Percentiles rank a stretch among this genome's conserved stretches.
phyloP scores from a whole-genome alignment of 495 filamentous ascomycete species.

The Neurospora pannonica region DNA sequence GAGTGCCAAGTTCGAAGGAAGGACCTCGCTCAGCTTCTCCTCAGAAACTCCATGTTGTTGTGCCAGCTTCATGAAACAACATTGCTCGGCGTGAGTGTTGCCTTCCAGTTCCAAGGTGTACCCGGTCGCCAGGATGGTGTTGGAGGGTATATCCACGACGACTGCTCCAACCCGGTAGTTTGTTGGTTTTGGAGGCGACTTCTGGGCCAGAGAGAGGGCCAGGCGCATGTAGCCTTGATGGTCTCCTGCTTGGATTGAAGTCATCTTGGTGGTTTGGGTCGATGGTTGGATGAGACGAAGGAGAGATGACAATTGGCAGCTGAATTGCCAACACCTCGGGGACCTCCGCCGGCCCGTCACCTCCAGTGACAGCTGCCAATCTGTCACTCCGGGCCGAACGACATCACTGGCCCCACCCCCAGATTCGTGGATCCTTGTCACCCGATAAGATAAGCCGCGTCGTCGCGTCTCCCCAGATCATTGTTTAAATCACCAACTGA shows the following conservation, averaged over 20 bases:
- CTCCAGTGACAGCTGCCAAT: neutral
- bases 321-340: neutral
- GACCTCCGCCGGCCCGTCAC: neutral
- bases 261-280: too few relatives aligned
- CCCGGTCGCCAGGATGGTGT: slow-evolving; percentile 67
- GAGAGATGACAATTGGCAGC: neutral
- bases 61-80: slow-evolving; percentile 72
- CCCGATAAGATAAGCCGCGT: slow-evolving; percentile 3
- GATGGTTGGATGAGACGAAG: too few relatives aligned
- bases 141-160: slow-evolving; percentile 49
- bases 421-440: neutral
- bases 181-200: slow-evolving; percentile 74
- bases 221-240: slow-evolving; percentile 64
- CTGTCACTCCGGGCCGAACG: neutral
- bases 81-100: slow-evolving; percentile 95
- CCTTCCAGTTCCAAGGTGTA: slow-evolving; percentile 86
- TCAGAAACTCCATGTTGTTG: slow-evolving; percentile 39
- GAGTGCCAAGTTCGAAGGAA: slow-evolving; percentile 51
- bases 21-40: slow-evolving; percentile 42
- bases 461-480: slow-evolving; percentile 1
- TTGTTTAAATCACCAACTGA: neutral
- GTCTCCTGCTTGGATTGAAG: slow-evolving; percentile 25
- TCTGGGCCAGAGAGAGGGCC: slow-evolving; percentile 61
- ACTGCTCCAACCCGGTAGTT: slow-evolving; percentile 92
- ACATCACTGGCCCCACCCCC: neutral